A percentile compares a stretch with the other conserved stretches of the same genome.
Conservation (phyloP, 1,284 basidiomycete genomes). For the Puccinia novopanici region DNA sequence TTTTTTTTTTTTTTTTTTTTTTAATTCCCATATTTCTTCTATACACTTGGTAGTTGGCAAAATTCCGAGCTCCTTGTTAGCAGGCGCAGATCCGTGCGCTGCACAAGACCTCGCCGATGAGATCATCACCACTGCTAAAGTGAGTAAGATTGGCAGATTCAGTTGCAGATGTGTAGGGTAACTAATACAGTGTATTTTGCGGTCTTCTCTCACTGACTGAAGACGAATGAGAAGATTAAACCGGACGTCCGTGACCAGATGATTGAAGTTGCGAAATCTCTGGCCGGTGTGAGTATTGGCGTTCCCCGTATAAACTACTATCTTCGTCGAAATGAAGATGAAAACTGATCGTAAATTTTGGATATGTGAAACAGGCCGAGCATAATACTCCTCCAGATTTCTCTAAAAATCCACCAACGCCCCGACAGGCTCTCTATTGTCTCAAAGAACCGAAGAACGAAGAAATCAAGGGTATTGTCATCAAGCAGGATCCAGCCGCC, state of each 20-base stretch:
- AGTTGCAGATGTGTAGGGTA: not conserved
- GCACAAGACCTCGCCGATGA: constrained; percentile 39
- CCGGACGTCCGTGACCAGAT: not conserved
- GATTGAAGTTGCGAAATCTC: not conserved
- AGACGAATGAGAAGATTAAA: not conserved
- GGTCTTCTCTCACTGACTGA: not conserved
- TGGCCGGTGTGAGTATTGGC: constrained; percentile 11
- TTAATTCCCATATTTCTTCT: not conserved
- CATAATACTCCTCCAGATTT: constrained; percentile 22
- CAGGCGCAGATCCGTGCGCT: constrained; percentile 18
- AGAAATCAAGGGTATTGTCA: constrained; percentile 4
- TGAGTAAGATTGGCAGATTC: not conserved
- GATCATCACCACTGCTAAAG: constrained; percentile 11
- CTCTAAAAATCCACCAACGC: not conserved
- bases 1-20: constrained; percentile 17
- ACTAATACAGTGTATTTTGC: not conserved
- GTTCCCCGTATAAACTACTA: not conserved
- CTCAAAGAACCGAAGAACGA: constrained; percentile 4
- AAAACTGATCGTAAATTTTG: not conserved
- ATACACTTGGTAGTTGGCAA: not conserved
- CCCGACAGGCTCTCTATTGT: constrained; percentile 14
- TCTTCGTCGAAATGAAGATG: not conserved
- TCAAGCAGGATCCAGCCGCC: constrained; percentile 22
- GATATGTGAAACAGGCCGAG: not conserved
- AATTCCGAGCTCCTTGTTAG: not conserved